Percentiles rank a stretch among this genome's conserved stretches.
phyloP scores from a whole-genome alignment of 768 basidiomycete species.

The Leucosporidium scottii region DNA sequence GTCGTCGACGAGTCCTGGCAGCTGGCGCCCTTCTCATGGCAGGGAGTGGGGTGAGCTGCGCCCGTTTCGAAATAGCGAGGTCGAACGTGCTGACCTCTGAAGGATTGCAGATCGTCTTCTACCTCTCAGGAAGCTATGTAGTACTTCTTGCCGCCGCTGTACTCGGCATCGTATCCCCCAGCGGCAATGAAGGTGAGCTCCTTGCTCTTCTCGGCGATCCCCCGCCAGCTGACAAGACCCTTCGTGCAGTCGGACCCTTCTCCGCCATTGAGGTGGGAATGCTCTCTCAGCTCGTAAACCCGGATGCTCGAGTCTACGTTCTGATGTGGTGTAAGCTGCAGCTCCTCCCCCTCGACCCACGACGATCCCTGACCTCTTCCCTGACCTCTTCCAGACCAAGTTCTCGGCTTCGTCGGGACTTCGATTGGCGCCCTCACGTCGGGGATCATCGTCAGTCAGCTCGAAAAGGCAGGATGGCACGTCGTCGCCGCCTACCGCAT shows the following conservation, averaged over 20 bases:
- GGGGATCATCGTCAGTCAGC: not conserved
- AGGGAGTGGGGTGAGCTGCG: constrained; percentile 32
- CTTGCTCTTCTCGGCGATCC: not conserved
- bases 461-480: not conserved
- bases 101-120: constrained; percentile 23
- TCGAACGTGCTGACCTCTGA: not conserved
- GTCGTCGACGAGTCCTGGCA: constrained; percentile 35
- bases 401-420: constrained; percentile 23
- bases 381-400: constrained; percentile 10
- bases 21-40: constrained; percentile 37
- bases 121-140: not conserved
- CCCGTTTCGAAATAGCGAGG: not conserved
- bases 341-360: too few relatives aligned
- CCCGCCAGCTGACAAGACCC: constrained; percentile 9
- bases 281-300: constrained; percentile 12
- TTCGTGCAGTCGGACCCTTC: constrained; percentile 10
- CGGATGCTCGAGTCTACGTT: constrained; percentile 16
- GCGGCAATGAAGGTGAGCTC: constrained; percentile 3
- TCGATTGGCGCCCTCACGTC: constrained; percentile 12
- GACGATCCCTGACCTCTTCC: not conserved
- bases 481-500: not conserved
- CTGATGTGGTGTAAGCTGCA: constrained; percentile 15
- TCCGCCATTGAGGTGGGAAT: constrained; percentile 20
- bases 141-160: constrained; percentile 23
- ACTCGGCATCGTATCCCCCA: constrained; percentile 22